Evolutionary conservation across 768 basidiomycete genomes (phyloP), one percentile per base, ranked within the genome.

Genomic region (Leccinum fibrillosum): DNA sequence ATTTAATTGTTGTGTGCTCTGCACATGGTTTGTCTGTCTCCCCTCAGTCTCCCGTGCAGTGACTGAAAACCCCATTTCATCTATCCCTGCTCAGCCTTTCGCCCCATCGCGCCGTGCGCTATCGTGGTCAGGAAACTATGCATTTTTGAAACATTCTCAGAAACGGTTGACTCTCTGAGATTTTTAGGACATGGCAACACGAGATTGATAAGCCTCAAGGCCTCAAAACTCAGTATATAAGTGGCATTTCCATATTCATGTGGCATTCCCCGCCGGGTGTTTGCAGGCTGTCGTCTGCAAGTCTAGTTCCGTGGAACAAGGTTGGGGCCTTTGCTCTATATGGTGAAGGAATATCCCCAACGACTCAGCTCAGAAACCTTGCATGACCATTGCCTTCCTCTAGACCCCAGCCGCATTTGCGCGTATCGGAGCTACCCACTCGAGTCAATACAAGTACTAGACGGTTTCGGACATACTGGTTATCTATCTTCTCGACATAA

Each of bases 201-300:
- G 42, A 21, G 35, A 32, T 37, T 13, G 47, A 21, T 17, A 5
- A 8, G n/a, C 15, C 26, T 25, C 1, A 21, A 21, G 5, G 10
- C 13, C 21, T 25, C 1, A 21, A 21, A 28, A 17, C 17, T 54
- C 23, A 10, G 21, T 13, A 34, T 11, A 26, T 37, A 17, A 21
- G 28, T 12, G 13, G 34, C 32, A 42, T 12, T 57, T 59, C 56
- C 59, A 26, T 58, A 60, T 58, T 50, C 23, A 56, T 54, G 19
- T n/a, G n/a, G n/a, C n/a, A 21, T 26, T 56, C 39, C 48, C 12
- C 49, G 19, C 44, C 26, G 5, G 45, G 47, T 49, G 25, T 28
- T 49, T 39, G 19, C 53, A 28, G 51, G 53, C 42, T 15, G n/a
- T 21, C 23, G 21, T 45, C 34, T 15, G 50, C 8, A 42, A 55